Evolutionary conservation across 768 basidiomycete genomes (phyloP).

Genomic region (Auricularia sp.): DNA sequence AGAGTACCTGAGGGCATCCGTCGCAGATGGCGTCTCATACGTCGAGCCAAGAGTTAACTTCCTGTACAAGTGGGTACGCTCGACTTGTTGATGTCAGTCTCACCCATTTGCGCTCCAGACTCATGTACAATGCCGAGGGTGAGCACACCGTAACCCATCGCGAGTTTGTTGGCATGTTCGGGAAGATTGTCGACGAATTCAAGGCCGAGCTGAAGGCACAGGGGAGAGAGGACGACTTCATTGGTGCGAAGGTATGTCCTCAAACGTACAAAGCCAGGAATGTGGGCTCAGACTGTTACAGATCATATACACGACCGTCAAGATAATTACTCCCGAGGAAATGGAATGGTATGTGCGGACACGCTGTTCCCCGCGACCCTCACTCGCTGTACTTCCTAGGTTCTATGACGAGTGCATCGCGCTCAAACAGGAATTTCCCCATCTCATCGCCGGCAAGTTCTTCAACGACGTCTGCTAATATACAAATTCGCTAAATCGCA

Average conservation of each 20-base stretch:
- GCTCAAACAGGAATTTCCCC: slow-evolving; percentile 64
- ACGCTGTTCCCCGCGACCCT: not conserved
- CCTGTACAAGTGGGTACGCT: slow-evolving; percentile 34
- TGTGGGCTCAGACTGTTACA: slow-evolving; percentile 15
- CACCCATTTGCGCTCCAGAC: slow-evolving; percentile 22
- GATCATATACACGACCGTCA: slow-evolving; percentile 64
- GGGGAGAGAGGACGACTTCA: slow-evolving; percentile 50
- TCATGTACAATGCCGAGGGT: slow-evolving; percentile 49
- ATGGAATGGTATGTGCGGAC: slow-evolving; percentile 39
- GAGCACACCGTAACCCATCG: slow-evolving; percentile 46
- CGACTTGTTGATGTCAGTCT: not conserved
- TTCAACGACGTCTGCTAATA: no score
- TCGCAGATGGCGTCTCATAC: slow-evolving; percentile 65
- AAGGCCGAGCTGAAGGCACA: slow-evolving; percentile 38
- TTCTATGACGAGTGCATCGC: slow-evolving; percentile 57
- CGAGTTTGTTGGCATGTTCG: slow-evolving; percentile 47
- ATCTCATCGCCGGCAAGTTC: slow-evolving; percentile 46
- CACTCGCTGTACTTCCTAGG: not conserved
- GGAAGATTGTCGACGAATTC: slow-evolving; percentile 40
- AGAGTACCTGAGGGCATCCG: slow-evolving; percentile 48
- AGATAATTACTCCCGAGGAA: slow-evolving; percentile 43
- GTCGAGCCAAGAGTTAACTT: slow-evolving; percentile 63
- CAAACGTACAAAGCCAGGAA: not conserved
- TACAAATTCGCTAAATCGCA: no score
- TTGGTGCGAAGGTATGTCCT: slow-evolving; percentile 46